phyloP scores from a whole-genome alignment of 495 filamentous ascomycete genomes.

The Geoglossum glabrum region DNA sequence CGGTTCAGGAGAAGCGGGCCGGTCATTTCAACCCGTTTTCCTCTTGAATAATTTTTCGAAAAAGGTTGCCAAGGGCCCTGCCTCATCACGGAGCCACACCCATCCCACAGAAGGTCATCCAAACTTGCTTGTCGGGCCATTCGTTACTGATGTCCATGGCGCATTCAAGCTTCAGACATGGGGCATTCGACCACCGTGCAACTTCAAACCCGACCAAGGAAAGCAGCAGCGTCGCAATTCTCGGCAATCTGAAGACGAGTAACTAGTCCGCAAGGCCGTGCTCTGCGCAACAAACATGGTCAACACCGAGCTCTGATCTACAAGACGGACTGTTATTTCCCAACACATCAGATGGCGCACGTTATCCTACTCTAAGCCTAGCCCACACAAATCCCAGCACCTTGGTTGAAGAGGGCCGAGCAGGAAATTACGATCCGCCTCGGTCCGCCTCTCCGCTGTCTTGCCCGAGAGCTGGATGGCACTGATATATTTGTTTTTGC shows the following conservation, averaged over 20 bases:
- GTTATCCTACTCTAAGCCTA: background rate
- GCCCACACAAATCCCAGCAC: background rate
- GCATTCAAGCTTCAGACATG: background rate
- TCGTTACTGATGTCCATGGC: background rate
- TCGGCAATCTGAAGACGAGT: background rate
- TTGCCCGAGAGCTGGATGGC: background rate
- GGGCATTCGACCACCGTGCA: background rate
- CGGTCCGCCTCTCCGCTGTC: background rate
- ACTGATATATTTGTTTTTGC: background rate
- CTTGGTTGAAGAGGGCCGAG: background rate
- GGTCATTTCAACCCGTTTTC: background rate
- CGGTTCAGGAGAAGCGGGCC: background rate
- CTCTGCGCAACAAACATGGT: background rate
- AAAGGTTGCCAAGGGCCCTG: background rate
- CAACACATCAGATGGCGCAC: background rate
- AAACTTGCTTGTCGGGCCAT: background rate
- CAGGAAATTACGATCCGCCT: background rate
- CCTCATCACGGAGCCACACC: background rate
- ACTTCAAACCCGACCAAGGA: background rate
- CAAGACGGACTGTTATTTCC: background rate
- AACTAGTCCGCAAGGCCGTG: background rate
- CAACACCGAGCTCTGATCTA: background rate
- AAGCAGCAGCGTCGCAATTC: background rate
- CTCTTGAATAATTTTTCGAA: background rate
- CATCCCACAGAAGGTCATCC: background rate